Conservation (phyloP, 1,284 basidiomycete species). For the Pseudozyma thailandica region DNA sequence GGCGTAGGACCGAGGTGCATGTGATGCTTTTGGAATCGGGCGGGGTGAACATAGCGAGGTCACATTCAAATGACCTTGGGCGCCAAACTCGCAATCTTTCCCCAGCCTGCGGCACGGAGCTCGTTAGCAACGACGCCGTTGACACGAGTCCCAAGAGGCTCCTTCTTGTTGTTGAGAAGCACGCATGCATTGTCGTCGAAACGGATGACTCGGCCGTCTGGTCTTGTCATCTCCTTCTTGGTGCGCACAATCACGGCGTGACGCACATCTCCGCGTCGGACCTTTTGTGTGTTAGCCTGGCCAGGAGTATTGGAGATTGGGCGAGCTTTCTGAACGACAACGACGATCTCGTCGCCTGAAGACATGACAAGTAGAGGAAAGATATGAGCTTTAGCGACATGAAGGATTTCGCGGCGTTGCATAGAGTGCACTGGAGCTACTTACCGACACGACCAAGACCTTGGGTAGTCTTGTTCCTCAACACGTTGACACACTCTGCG, state of each 20-base stretch:
- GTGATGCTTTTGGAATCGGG: conserved; percentile 14
- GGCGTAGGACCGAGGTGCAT: neutral
- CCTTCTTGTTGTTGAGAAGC: conserved; percentile 92
- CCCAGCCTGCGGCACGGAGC: conserved; percentile 90
- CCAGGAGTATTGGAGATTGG: conserved; percentile 72
- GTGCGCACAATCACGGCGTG: conserved; percentile 95
- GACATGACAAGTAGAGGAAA: neutral
- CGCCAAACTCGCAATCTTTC: conserved; percentile 90
- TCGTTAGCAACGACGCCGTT: conserved; percentile 92
- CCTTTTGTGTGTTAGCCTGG: conserved; percentile 72
- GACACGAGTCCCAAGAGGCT: conserved; percentile 94
- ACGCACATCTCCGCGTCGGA: conserved; percentile 90
- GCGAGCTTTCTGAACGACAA: conserved; percentile 91
- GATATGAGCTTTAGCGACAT: neutral
- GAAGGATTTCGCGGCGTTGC: neutral
- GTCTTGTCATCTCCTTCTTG: conserved; percentile 80
- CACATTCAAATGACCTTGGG: conserved; percentile 78
- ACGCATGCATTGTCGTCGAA: conserved; percentile 99
- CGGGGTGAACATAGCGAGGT: neutral
- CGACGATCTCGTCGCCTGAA: conserved; percentile 92
- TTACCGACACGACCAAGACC: conserved; percentile 77
- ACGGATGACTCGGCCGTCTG: conserved; percentile 85
- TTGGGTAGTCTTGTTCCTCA: conserved; percentile 87
- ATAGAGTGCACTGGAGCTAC: no score
- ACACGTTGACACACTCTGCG: conserved; percentile 95